Evolutionary conservation across 768 basidiomycete species (phyloP).

Genomic region (Russula olivacea): DNA sequence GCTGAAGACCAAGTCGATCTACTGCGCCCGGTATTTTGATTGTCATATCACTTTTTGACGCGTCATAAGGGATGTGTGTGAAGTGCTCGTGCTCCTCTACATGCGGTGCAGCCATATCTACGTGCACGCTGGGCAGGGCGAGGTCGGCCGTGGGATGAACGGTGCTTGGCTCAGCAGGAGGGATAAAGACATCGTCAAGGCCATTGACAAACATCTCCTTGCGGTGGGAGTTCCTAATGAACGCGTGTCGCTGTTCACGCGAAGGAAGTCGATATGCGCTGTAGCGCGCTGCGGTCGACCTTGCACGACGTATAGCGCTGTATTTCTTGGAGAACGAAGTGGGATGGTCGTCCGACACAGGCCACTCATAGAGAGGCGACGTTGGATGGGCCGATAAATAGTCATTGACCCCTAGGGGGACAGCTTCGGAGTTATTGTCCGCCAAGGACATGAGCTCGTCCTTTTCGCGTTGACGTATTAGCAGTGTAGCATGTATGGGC

Average conservation of each 20-base stretch:
- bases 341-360: not conserved
- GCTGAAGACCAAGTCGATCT: conserved; percentile 12
- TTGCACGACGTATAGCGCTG: not conserved
- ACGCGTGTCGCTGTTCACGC: conserved; percentile 8
- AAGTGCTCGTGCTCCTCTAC: not conserved
- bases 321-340: not conserved
- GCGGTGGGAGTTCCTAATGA: not conserved
- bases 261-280: conserved; percentile 8
- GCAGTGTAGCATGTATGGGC: not conserved
- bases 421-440: not conserved
- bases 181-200: not conserved
- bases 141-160: not conserved
- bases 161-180: not conserved
- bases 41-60: not conserved
- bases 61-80: not conserved
- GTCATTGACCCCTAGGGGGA: not conserved
- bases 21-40: conserved; percentile 13
- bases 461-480: conserved; percentile 6
- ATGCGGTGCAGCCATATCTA: not conserved
- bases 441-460: not conserved
- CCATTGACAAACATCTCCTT: conserved; percentile 5
- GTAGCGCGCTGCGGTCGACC: conserved; percentile 3
- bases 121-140: not conserved
- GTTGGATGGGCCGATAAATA: not conserved
- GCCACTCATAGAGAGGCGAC: not conserved